A percentile compares a stretch with the other conserved stretches of the same genome.
Evolutionary conservation across 257 asterid species (phyloP).

Genomic region (Solanum sejunctum): DNA sequence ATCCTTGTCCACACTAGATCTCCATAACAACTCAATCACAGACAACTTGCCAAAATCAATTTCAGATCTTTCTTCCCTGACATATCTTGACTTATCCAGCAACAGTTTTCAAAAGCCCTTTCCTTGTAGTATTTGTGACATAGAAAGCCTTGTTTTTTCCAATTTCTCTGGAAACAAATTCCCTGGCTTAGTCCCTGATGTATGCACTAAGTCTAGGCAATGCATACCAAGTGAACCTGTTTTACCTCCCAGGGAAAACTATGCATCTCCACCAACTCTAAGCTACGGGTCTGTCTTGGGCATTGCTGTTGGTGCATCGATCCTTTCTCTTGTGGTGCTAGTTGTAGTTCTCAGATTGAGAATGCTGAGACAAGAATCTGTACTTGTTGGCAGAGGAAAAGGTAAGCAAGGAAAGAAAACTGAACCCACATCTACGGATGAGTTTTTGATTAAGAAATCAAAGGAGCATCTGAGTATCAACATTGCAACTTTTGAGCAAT

Average conservation of each 20-base stretch:
- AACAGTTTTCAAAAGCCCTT: constrained; percentile 40
- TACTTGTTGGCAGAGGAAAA: constrained; percentile 6
- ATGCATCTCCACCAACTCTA: background rate
- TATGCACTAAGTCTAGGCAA: constrained; percentile 21
- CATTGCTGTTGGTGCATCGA: constrained; percentile 14
- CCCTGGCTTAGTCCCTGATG: constrained; percentile 20
- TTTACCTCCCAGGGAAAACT: background rate
- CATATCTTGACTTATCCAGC: constrained; percentile 66
- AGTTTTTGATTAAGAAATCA: constrained; percentile 27
- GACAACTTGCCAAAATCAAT: constrained; percentile 48
- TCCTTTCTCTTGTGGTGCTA: constrained; percentile 19
- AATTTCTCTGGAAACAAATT: constrained; percentile 66
- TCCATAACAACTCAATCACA: constrained; percentile 45
- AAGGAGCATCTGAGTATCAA: constrained; percentile 76
- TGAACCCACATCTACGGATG: constrained; percentile 35
- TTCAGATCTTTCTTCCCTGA: constrained; percentile 40
- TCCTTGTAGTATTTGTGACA: constrained; percentile 59
- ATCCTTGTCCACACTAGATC: constrained; percentile 48
- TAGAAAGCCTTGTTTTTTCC: constrained; percentile 37
- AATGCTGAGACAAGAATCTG: constrained; percentile 8
- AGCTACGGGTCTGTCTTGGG: constrained; percentile 17
- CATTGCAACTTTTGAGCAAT: constrained; percentile 61
- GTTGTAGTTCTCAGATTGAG: constrained; percentile 28
- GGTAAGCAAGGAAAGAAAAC: constrained; percentile 15
- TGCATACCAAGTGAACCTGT: constrained; percentile 18